phyloP scores from a whole-genome alignment of 305 asterid genomes.

The Salvia sclarea region DNA sequence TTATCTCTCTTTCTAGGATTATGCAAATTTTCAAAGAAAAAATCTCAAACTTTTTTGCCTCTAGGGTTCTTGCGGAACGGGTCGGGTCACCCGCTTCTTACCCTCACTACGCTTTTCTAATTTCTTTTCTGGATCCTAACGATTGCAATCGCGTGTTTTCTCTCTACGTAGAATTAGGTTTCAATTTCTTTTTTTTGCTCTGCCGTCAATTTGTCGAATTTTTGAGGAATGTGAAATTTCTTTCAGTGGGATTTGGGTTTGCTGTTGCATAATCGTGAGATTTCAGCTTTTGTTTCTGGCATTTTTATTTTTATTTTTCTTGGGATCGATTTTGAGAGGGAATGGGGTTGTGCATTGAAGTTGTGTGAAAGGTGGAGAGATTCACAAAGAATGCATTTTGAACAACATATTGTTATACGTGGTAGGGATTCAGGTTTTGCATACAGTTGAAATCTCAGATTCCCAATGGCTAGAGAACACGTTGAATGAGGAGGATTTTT shows the following conservation, averaged over 20 bases:
- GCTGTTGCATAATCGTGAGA: slow-evolving; percentile 30
- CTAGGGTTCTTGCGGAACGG: slow-evolving; percentile 41
- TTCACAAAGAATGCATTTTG: slow-evolving; percentile 20
- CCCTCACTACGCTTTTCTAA: background rate
- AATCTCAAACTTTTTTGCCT: slow-evolving; percentile 1
- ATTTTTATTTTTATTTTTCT: background rate
- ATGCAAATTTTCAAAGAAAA: slow-evolving; percentile 17
- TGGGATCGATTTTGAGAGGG: background rate
- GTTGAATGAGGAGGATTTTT: slow-evolving; percentile 37
- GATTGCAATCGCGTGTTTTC: slow-evolving; percentile 24
- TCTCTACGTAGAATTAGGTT: slow-evolving; percentile 34
- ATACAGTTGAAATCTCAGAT: slow-evolving; percentile 6
- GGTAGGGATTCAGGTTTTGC: slow-evolving; percentile 31
- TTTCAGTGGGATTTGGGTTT: slow-evolving; percentile 32
- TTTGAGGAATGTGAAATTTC: slow-evolving; percentile 12
- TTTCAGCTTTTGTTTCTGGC: slow-evolving; percentile 24
- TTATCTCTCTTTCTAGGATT: slow-evolving; percentile 22
- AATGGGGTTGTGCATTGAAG: slow-evolving; percentile 13
- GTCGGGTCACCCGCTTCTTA: slow-evolving; percentile 23
- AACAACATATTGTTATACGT: slow-evolving; percentile 24
- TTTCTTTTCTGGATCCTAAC: slow-evolving; percentile 30
- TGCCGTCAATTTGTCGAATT: slow-evolving; percentile 21
- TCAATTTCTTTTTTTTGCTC: slow-evolving; percentile 23
- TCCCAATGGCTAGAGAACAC: slow-evolving; percentile 27
- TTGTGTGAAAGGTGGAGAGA: slow-evolving; percentile 21